Evolutionary conservation across 371 early-diverging fungal genomes (phyloP), one percentile per base, ranked within the genome.

Genomic region (Syncephalastrum monosporum): DNA sequence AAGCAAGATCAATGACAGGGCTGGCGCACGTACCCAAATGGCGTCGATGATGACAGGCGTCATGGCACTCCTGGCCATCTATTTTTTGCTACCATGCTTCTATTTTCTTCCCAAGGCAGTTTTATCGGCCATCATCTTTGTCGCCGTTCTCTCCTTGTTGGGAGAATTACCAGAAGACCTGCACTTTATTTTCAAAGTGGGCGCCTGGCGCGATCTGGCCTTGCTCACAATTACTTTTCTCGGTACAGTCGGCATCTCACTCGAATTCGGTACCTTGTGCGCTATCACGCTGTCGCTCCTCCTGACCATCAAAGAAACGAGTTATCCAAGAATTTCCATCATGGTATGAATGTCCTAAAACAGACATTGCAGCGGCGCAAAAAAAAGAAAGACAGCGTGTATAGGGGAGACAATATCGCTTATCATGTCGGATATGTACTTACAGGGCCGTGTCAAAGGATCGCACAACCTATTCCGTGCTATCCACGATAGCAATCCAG

Each of bases 201-300:
- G 82, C 13, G 96, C 96, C 3, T 95, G 93, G 93, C 71, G 79
- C 1, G 98, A 98, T 57, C 63, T 95, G 47, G 81, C 84, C 1
- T 74, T 96, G 48, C 70, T 95, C 42, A 64, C 86, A 17, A 71
- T 93, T 54, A 95, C 93, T 14, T 95, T 94, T 60, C 59, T 89
- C 8, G 81, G 86, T 17, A 96, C 96, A 14, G 81, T 96, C 38
- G 71, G 89, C 7, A 80, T 95, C 10, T 92, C 93, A 0, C 81
- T 96, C 41, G 96, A 97, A 69, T 89, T 89, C 21, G 98, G 98
- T 33, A 93, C 94, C 0, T 66, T 98, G 48, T 66, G 96, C 29
- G 91, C 94, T 42, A 87, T 97, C 21, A 84, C 88, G 0, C 70
- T 93, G 6, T 91, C 93, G 2, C 81, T 97, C 38, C 65, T 97